phyloP scores from a whole-genome alignment of 1,284 basidiomycete genomes.

The Cutaneotrichosporon spelunceum region DNA sequence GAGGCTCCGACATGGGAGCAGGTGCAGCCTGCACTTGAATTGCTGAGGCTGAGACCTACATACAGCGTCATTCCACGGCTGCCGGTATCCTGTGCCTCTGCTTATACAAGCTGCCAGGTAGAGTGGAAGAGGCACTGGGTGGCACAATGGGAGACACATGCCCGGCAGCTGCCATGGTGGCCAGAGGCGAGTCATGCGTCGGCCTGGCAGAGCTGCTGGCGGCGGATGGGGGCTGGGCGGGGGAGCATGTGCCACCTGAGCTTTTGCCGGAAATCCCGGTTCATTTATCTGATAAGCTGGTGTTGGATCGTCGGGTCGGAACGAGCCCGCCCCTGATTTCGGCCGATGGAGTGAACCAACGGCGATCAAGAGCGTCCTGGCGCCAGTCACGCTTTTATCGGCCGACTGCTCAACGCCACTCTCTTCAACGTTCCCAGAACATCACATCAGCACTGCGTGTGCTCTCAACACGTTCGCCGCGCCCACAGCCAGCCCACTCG shows the following conservation, averaged over 20 bases:
- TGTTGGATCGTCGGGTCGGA: not conserved
- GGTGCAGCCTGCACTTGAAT: too few species aligned
- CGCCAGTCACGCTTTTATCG: not conserved
- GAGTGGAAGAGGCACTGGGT: too few species aligned
- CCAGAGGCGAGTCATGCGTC: too few species aligned
- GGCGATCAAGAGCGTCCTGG: not conserved
- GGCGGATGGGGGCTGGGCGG: too few species aligned
- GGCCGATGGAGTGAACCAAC: not conserved
- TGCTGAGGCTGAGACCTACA: too few species aligned
- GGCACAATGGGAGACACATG: too few species aligned
- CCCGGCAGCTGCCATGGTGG: too few species aligned
- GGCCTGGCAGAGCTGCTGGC: too few species aligned
- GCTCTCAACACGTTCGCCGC: not conserved
- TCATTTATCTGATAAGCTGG: not conserved
- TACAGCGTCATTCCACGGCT: too few species aligned
- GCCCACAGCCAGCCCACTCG: not conserved
- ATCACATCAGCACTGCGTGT: not conserved
- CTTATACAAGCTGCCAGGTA: too few species aligned
- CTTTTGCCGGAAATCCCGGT: not conserved
- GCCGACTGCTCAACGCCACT: not conserved
- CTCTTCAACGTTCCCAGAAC: not conserved
- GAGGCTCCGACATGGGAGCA: too few species aligned
- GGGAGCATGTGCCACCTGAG: not conserved
- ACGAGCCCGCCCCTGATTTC: not conserved
- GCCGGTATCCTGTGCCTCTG: too few species aligned